Conservation (phyloP, 2,329 filamentous ascomycete species). For the Xylaria sp. region DNA sequence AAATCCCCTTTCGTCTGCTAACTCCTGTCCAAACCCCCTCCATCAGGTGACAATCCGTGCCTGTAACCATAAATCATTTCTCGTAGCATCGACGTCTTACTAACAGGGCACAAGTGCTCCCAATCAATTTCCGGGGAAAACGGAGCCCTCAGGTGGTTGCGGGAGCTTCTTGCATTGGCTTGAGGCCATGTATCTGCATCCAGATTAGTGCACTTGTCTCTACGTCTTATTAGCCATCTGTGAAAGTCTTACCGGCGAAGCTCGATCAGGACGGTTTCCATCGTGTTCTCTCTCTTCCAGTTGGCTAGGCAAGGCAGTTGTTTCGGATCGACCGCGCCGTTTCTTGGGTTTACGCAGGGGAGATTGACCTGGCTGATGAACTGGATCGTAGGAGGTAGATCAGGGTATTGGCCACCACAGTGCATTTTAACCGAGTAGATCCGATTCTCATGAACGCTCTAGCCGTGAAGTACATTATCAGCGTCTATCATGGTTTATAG, state of each 20-base stretch:
- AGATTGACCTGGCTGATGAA: slow-evolving; percentile 96
- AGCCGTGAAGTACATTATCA: slow-evolving; percentile 24
- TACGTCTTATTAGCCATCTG: slow-evolving; percentile 20
- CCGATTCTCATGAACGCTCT: slow-evolving; percentile 97
- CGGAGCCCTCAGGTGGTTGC: slow-evolving; percentile 87
- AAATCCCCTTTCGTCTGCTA: background rate
- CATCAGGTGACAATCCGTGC: background rate
- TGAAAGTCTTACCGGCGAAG: slow-evolving; percentile 71
- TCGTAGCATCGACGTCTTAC: slow-evolving; percentile 12
- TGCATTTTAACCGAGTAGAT: slow-evolving; percentile 99
- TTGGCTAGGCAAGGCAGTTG: slow-evolving; percentile 86
- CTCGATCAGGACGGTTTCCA: slow-evolving; percentile 93
- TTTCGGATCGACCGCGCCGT: slow-evolving; percentile 84
- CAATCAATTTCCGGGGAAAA: slow-evolving; percentile 39
- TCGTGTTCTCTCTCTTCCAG: slow-evolving; percentile 94
- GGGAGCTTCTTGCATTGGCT: slow-evolving; percentile 93
- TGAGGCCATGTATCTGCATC: slow-evolving; percentile 86
- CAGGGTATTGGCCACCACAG: slow-evolving; percentile 90
- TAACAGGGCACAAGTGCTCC: background rate
- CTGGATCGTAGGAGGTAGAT: slow-evolving; percentile 86
- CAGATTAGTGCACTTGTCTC: slow-evolving; percentile 33
- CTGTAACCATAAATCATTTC: slow-evolving; percentile 29
- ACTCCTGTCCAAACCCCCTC: slow-evolving; percentile 1
- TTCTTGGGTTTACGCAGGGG: slow-evolving; percentile 86
- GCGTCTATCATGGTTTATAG: background rate